phyloP scores from a whole-genome alignment of 805 yeast species.

The Grigorovia jiainica region DNA sequence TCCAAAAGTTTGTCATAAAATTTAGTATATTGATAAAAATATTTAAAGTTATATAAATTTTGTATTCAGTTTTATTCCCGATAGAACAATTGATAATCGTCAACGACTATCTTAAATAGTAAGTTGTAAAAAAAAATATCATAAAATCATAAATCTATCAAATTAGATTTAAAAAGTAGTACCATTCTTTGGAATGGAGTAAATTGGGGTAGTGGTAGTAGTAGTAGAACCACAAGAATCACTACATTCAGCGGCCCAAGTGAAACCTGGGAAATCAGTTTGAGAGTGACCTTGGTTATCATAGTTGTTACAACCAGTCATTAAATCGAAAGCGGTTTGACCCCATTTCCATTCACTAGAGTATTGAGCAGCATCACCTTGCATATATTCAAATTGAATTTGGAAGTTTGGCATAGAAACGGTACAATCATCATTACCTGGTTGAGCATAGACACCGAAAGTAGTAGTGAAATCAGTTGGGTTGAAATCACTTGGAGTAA shows the following conservation, averaged over 20 bases:
- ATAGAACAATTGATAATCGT: background rate
- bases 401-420: constrained; percentile 17
- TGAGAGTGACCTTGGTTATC: constrained; percentile 15
- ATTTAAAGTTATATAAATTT: too few relatives aligned
- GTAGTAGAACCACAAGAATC: background rate
- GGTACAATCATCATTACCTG: constrained; percentile 2
- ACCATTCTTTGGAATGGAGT: background rate
- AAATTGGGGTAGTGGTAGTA: background rate
- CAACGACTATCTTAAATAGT: background rate
- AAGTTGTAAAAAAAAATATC: background rate
- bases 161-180: background rate
- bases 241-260: background rate
- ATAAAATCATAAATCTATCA: too few relatives aligned
- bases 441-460: constrained; percentile 10
- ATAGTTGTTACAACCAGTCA: constrained; percentile 13
- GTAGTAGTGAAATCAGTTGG: constrained; percentile 18
- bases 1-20: too few relatives aligned
- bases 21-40: too few relatives aligned
- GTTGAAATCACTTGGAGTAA: constrained; percentile 5
- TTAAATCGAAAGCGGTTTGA: constrained; percentile 10
- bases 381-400: constrained; percentile 12
- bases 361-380: constrained; percentile 2
- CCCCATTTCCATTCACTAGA: constrained; percentile 9
- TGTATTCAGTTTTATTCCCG: background rate
- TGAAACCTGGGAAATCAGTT: constrained; percentile 13